Conservation (phyloP, 2,329 filamentous ascomycete species). For the Ophiobolus disseminans region DNA sequence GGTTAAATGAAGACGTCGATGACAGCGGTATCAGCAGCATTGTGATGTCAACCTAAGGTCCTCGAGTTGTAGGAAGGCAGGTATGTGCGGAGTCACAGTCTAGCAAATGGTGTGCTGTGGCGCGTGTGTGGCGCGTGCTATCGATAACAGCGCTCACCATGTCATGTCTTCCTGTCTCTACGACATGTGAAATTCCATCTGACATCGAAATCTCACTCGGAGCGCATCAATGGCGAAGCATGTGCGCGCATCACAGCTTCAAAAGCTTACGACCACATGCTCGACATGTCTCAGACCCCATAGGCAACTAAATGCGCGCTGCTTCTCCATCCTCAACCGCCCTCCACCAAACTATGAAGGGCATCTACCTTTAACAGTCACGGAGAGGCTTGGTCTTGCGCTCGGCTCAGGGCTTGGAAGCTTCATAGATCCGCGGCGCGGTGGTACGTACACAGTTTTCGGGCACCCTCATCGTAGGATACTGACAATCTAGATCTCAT, state of each 20-base stretch:
- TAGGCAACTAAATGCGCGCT: conserved; percentile 37
- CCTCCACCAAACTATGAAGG: conserved; percentile 87
- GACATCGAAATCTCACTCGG: neutral
- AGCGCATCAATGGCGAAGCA: conserved; percentile 25
- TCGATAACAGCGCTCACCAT: conserved; percentile 23
- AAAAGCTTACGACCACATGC: conserved; percentile 3
- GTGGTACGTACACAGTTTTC: conserved; percentile 59
- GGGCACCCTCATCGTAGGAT: neutral
- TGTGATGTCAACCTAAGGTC: neutral
- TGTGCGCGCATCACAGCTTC: conserved; percentile 14
- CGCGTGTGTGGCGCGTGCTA: conserved; percentile 30
- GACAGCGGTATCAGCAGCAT: neutral
- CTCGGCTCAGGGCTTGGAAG: conserved; percentile 67
- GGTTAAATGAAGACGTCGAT: too few relatives aligned
- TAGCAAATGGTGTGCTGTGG: conserved; percentile 12
- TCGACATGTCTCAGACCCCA: neutral
- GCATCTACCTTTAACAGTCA: conserved; percentile 83
- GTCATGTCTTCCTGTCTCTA: conserved; percentile 2
- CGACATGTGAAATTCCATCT: neutral
- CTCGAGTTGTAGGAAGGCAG: neutral
- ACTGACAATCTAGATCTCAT: conserved; percentile 73
- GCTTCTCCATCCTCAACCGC: conserved; percentile 84
- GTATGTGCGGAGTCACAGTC: conserved; percentile 3
- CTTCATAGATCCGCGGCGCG: conserved; percentile 77
- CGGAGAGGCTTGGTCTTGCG: conserved; percentile 77